These are phyloP conservation scores for Trifolium fragiferum DNA, from an alignment of 306 rosid genomes.

Conservation along the genomic window DNA sequence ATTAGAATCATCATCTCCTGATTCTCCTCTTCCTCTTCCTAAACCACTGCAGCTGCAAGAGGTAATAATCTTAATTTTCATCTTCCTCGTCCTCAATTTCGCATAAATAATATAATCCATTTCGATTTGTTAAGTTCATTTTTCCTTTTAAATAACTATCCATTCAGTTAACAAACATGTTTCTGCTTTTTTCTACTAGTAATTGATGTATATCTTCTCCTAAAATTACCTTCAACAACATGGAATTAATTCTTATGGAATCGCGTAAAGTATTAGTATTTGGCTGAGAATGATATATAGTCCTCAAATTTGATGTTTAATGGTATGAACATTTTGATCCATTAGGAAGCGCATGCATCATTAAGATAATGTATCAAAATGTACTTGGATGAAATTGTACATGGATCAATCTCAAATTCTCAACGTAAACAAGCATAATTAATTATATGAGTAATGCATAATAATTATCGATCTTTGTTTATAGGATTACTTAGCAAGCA, in stretches of 20 bases:
- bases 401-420: too few species aligned
- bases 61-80: conserved; percentile 32
- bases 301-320: too few species aligned
- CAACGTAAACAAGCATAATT: neutral
- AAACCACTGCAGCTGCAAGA: conserved; percentile 41
- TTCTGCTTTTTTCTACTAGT: neutral
- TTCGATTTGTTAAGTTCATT: too few species aligned
- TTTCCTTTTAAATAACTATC: too few species aligned
- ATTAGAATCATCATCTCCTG: conserved; percentile 45
- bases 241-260: neutral
- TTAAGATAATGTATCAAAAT: neutral
- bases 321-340: neutral
- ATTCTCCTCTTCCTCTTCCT: conserved; percentile 19
- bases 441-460: neutral
- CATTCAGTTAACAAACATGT: neutral
- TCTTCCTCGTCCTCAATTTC: neutral
- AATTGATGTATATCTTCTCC: neutral
- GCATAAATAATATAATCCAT: too few species aligned
- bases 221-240: neutral
- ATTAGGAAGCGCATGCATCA: neutral
- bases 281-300: too few species aligned
- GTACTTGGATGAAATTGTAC: too few species aligned
- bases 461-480: neutral
- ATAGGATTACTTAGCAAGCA: neutral
- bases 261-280: too few species aligned